Evolutionary conservation across 345 rosid genomes (phyloP).

Genomic region (Brassica juncea): DNA sequence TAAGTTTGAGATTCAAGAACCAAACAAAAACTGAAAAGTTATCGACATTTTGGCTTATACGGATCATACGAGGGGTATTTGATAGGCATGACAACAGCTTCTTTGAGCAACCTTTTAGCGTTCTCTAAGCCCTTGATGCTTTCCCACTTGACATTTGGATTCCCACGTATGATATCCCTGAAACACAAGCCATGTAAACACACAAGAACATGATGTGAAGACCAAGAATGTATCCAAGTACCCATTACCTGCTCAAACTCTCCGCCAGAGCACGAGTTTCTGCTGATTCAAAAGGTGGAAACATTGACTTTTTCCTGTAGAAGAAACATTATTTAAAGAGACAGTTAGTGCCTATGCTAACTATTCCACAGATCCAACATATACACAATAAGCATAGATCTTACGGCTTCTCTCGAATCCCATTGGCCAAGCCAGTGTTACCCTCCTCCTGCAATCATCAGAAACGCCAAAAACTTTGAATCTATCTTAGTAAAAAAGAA

Average conservation of each 20-base stretch:
- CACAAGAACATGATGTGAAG: background rate
- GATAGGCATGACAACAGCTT: conserved; percentile 99
- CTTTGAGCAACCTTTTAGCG: conserved; percentile 88
- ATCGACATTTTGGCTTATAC: background rate
- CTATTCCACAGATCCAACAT: conserved; percentile 12
- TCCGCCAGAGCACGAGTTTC: conserved; percentile 84
- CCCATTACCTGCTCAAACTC: conserved; percentile 74
- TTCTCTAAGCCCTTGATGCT: conserved; percentile 87
- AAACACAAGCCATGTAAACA: conserved; percentile 2
- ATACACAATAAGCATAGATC: conserved; percentile 20
- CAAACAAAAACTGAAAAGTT: background rate
- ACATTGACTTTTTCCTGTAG: conserved; percentile 71
- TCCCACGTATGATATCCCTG: conserved; percentile 96
- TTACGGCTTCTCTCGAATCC: conserved; percentile 60
- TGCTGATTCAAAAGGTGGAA: conserved; percentile 87
- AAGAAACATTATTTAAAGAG: background rate
- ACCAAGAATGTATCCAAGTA: background rate
- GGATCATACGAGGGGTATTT: conserved; percentile 86
- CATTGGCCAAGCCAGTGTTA: conserved; percentile 48
- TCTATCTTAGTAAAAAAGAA: conserved; percentile 13
- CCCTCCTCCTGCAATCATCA: conserved; percentile 46
- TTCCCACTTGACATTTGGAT: conserved; percentile 94
- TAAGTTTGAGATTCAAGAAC: conserved; percentile 9
- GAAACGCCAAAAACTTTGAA: background rate
- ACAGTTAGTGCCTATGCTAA: conserved; percentile 7